Evolutionary conservation across 2,329 filamentous ascomycete species (phyloP).

Genomic region (Fusarium lateritium): DNA sequence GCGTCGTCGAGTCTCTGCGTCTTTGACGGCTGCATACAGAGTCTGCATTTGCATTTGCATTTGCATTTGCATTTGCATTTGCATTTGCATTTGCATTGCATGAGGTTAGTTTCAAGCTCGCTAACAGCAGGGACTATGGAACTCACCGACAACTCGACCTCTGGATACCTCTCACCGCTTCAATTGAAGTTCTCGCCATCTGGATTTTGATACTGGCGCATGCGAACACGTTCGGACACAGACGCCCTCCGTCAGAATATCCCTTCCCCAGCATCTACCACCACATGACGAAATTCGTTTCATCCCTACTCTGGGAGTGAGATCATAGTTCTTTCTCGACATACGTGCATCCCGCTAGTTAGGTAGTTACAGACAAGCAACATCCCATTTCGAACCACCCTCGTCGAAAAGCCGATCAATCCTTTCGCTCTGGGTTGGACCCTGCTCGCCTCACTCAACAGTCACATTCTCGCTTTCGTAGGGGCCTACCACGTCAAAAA

Average conservation of each 20-base stretch:
- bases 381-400: constrained; percentile 19
- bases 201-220: not conserved
- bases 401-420: constrained; percentile 31
- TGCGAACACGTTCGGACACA: not conserved
- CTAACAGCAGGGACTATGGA: constrained; percentile 13
- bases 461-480: not conserved
- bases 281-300: constrained; percentile 30
- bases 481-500: constrained; percentile 31
- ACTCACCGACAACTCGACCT: constrained; percentile 31
- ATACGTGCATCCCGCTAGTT: constrained; percentile 29
- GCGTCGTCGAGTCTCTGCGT: constrained; percentile 11
- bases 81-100: constrained; percentile 10
- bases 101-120: constrained; percentile 22
- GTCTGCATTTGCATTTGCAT: not conserved
- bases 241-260: constrained; percentile 14
- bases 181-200: constrained; percentile 13
- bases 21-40: constrained; percentile 35
- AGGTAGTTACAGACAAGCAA: constrained; percentile 11
- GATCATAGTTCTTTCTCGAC: constrained; percentile 23
- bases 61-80: constrained; percentile 6
- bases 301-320: constrained; percentile 24
- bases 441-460: constrained; percentile 33
- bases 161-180: constrained; percentile 31
- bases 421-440: constrained; percentile 25
- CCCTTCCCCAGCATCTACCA: not conserved